phyloP scores from a whole-genome alignment of 2,329 filamentous ascomycete species.

The Xylariaceae sp. region DNA sequence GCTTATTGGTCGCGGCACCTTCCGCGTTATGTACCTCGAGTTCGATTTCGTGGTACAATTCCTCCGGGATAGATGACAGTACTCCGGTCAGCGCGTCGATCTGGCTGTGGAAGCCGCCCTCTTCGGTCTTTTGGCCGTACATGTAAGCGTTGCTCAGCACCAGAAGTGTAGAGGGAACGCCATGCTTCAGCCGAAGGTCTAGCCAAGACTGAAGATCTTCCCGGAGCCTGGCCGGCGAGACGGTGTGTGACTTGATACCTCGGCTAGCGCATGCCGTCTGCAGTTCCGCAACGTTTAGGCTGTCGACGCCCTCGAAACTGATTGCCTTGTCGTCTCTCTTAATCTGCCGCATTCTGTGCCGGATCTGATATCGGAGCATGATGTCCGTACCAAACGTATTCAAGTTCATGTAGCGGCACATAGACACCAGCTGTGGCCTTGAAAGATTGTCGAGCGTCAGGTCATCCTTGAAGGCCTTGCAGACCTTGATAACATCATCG shows the following conservation, averaged over 20 bases:
- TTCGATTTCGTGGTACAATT: constrained; percentile 99
- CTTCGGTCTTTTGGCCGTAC: constrained; percentile 75
- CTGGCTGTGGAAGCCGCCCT: constrained; percentile 85
- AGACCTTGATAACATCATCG: constrained; percentile 95
- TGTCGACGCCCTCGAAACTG: constrained; percentile 89
- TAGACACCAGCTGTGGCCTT: constrained; percentile 91
- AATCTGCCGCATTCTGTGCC: constrained; percentile 98
- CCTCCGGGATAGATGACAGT: constrained; percentile 91
- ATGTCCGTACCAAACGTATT: constrained; percentile 96
- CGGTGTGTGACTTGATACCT: constrained; percentile 88
- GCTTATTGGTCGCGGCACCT: constrained; percentile 97
- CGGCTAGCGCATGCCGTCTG: constrained; percentile 91
- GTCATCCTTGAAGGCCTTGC: constrained; percentile 98
- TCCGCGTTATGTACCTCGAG: constrained; percentile 97
- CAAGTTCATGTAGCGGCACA: constrained; percentile 98
- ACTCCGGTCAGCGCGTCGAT: constrained; percentile 93
- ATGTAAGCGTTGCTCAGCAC: constrained; percentile 98
- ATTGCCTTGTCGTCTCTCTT: constrained; percentile 97
- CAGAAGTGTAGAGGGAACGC: constrained; percentile 92
- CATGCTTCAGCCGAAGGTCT: constrained; percentile 87
- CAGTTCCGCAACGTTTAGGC: constrained; percentile 88
- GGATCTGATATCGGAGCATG: constrained; percentile 95
- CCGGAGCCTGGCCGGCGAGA: constrained; percentile 84
- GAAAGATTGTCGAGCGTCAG: constrained; percentile 96
- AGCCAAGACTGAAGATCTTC: constrained; percentile 94